Conservation (phyloP, 2,329 filamentous ascomycete species). For the Colletotrichum filicis region DNA sequence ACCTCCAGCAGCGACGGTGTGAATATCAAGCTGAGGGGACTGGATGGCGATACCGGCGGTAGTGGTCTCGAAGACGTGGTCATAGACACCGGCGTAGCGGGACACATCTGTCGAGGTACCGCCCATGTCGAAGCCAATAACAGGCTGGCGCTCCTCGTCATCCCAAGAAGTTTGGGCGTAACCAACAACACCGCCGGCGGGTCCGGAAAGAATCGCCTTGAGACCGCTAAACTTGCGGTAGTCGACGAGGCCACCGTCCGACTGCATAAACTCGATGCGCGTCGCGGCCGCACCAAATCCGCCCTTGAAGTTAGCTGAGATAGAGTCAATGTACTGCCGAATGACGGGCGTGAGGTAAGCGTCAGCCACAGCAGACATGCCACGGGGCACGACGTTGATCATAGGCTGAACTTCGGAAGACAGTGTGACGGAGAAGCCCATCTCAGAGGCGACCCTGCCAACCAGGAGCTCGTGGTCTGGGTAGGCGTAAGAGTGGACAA, state of each 20-base stretch:
- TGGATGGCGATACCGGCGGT: slow-evolving; percentile 84
- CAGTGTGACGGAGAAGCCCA: slow-evolving; percentile 54
- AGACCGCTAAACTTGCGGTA: slow-evolving; percentile 75
- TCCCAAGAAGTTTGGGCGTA: slow-evolving; percentile 81
- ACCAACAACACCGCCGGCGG: slow-evolving; percentile 82
- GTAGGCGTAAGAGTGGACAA: slow-evolving; percentile 77
- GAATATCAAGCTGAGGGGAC: slow-evolving; percentile 83
- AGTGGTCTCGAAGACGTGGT: slow-evolving; percentile 75
- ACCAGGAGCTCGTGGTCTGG: slow-evolving; percentile 65
- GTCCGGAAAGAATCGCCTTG: slow-evolving; percentile 77
- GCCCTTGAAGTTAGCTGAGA: slow-evolving; percentile 49
- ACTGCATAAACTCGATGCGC: slow-evolving; percentile 80
- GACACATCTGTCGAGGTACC: slow-evolving; percentile 83
- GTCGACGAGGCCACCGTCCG: slow-evolving; percentile 62
- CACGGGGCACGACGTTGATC: slow-evolving; percentile 57
- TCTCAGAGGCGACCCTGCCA: slow-evolving; percentile 47
- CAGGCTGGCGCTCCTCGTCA: slow-evolving; percentile 70
- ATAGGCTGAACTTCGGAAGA: slow-evolving; percentile 53
- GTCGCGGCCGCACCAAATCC: slow-evolving; percentile 48
- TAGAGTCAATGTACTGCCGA: slow-evolving; percentile 47
- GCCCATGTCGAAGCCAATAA: slow-evolving; percentile 80
- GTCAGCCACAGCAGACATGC: slow-evolving; percentile 54
- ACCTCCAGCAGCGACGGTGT: slow-evolving; percentile 82
- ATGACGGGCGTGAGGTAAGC: slow-evolving; percentile 56
- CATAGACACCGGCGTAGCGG: slow-evolving; percentile 64